Conservation (phyloP, 164 flowering plant species). For the Chimonanthus salicifolius region DNA sequence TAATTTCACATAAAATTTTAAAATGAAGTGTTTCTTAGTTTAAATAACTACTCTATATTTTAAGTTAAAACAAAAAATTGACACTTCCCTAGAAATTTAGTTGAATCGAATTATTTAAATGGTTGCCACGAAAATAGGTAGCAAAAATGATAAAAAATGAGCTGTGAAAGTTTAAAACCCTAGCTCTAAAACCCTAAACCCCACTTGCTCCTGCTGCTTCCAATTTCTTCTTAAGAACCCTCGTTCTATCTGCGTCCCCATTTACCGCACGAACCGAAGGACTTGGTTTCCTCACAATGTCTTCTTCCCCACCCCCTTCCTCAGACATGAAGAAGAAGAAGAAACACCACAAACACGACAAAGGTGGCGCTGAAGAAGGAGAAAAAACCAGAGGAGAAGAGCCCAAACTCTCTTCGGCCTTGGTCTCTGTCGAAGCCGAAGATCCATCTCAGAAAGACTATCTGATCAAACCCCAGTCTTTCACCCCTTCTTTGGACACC, state of each 20-base stretch:
- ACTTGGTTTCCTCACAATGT: neutral
- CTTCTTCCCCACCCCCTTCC: neutral
- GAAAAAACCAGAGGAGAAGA: neutral
- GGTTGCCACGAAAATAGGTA: no score
- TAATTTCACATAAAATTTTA: no score
- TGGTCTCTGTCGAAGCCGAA: neutral
- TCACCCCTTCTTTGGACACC: constrained; percentile 60
- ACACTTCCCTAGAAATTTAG: no score
- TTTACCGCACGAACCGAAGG: neutral
- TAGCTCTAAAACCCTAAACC: constrained; percentile 13
- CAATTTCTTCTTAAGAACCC: neutral
- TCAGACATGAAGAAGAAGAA: constrained; percentile 35
- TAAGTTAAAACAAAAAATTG: no score
- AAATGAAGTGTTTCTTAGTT: no score
- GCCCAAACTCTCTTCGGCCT: neutral
- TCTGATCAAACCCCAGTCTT: constrained; percentile 67
- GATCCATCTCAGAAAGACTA: constrained; percentile 14
- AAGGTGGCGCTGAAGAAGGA: constrained; percentile 4
- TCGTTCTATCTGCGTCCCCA: neutral
- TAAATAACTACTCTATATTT: no score
- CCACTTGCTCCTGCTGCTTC: neutral
- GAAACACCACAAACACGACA: constrained; percentile 15
- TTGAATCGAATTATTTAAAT: no score
- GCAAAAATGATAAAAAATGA: no score
- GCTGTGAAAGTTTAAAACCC: no score